A percentile compares a stretch with the other conserved stretches of the same genome.
phyloP scores from a whole-genome alignment of 139 green algal genomes.

The Spirogloea muscicola region DNA sequence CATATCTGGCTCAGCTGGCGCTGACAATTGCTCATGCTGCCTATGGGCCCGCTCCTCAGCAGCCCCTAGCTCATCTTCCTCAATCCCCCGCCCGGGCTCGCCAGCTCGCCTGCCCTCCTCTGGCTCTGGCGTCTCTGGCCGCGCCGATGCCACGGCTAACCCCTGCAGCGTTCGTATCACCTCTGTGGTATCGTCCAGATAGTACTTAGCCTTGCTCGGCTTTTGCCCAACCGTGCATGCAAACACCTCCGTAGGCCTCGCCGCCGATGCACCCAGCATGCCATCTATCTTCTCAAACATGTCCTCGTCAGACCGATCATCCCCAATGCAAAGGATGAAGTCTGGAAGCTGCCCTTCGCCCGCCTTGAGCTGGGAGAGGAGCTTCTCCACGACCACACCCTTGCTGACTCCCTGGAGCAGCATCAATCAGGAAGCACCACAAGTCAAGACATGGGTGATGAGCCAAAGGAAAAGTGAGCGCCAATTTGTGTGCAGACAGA shows the following conservation, averaged over 20 bases:
- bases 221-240: conserved; percentile 87
- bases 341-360: conserved; percentile 46
- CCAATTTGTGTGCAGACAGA: no score
- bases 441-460: no score
- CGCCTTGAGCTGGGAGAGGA: conserved; percentile 28
- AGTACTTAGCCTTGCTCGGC: conserved; percentile 87
- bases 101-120: no score
- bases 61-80: no score
- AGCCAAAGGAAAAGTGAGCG: no score
- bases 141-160: conserved; percentile 2
- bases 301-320: conserved; percentile 95
- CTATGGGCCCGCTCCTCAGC: no score
- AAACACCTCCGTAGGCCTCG: conserved; percentile 67
- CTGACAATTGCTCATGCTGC: no score
- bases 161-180: conserved; percentile 56
- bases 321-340: conserved; percentile 95
- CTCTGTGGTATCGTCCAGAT: conserved; percentile 89
- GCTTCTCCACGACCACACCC: conserved; percentile 36
- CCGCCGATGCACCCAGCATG: conserved; percentile 49
- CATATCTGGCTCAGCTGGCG: no score
- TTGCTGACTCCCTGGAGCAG: conserved; percentile 39
- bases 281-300: conserved; percentile 94
- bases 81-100: no score
- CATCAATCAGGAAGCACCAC: no score
- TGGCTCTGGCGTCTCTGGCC: not conserved